These are phyloP conservation scores for Kwoniella mangroviensis DNA, from an alignment of 768 basidiomycete species.

Conservation along the genomic window DNA sequence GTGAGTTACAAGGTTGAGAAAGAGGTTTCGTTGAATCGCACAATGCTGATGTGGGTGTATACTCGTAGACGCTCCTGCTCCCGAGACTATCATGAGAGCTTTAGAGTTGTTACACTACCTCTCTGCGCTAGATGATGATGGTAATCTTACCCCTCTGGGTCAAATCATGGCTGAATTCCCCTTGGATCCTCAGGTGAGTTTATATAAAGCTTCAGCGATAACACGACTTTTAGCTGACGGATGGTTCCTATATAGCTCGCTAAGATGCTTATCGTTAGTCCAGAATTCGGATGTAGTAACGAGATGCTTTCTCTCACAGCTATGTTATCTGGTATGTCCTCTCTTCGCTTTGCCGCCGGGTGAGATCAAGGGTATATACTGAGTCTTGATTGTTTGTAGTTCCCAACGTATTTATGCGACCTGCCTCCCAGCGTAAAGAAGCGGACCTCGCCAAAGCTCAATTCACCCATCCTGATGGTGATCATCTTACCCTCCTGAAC, in stretches of 20 bases:
- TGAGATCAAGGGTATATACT: slow-evolving; percentile 30
- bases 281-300: slow-evolving; percentile 94
- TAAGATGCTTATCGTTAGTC: slow-evolving; percentile 90
- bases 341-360: slow-evolving; percentile 45
- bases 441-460: slow-evolving; percentile 90
- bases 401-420: slow-evolving; percentile 92
- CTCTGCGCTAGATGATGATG: slow-evolving; percentile 90
- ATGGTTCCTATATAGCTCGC: slow-evolving; percentile 66
- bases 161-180: slow-evolving; percentile 97
- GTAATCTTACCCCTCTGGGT: slow-evolving; percentile 83
- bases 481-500: slow-evolving; percentile 91
- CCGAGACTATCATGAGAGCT: slow-evolving; percentile 96
- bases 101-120: slow-evolving; percentile 91
- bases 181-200: slow-evolving; percentile 86
- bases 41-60: no score
- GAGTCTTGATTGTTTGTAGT: slow-evolving; percentile 60
- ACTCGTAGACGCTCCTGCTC: slow-evolving; percentile 76
- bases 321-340: slow-evolving; percentile 76
- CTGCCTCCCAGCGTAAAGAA: slow-evolving; percentile 81
- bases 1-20: slow-evolving; percentile 21
- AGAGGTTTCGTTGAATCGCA: no score
- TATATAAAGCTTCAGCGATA: neutral
- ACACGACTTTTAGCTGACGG: slow-evolving; percentile 1
- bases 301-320: slow-evolving; percentile 94
- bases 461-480: slow-evolving; percentile 90